phyloP scores from a whole-genome alignment of 345 rosid genomes.

The Heritiera fomes region DNA sequence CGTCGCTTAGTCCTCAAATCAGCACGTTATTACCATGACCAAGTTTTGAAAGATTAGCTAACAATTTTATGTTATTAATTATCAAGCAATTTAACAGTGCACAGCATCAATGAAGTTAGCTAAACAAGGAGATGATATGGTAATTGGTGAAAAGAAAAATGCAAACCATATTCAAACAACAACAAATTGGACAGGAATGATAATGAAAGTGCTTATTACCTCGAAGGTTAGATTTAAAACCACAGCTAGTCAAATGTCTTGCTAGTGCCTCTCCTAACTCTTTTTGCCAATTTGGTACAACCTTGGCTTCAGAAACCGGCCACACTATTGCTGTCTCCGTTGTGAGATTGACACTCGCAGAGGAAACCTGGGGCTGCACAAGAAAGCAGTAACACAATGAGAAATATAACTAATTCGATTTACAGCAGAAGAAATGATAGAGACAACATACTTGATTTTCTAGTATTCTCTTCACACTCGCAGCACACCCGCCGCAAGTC shows the following conservation, averaged over 20 bases:
- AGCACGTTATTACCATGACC: background rate
- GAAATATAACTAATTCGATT: background rate
- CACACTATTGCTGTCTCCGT: constrained; percentile 94
- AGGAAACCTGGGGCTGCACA: constrained; percentile 82
- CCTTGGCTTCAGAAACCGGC: constrained; percentile 84
- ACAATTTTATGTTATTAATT: background rate
- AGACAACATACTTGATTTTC: constrained; percentile 73
- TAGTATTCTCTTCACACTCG: constrained; percentile 89
- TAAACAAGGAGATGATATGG: background rate
- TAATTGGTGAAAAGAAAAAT: background rate
- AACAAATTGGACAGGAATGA: background rate
- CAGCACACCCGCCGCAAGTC: constrained; percentile 99
- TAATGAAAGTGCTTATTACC: constrained; percentile 46
- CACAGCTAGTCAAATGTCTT: constrained; percentile 78
- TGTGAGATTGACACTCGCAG: constrained; percentile 88
- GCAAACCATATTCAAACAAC: constrained; percentile 7
- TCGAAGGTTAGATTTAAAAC: constrained; percentile 78
- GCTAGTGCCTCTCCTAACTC: constrained; percentile 89
- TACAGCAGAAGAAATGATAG: background rate
- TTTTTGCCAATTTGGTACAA: constrained; percentile 69
- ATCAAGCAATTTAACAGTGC: background rate
- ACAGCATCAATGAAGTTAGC: background rate
- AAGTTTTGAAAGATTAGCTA: background rate
- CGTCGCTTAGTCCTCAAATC: background rate
- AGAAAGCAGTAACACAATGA: background rate